Evolutionary conservation across 1,139 yeast species (phyloP), one percentile per base, ranked within the genome.

Genomic region (Geotrichum restrictum): DNA sequence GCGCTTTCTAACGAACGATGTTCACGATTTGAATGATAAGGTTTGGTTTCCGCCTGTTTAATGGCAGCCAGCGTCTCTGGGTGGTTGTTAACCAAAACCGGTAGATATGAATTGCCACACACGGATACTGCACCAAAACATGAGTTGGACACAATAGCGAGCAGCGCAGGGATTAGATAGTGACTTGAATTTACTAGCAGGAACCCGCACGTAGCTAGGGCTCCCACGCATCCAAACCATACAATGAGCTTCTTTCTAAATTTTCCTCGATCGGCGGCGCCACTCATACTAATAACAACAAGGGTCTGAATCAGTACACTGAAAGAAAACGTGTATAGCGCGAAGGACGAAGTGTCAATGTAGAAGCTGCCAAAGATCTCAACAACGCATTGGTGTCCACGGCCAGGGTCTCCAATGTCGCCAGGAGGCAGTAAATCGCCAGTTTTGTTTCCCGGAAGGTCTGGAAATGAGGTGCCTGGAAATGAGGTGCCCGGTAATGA

Each of bases 91-190:
- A 74, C 84, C 44, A 84, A 65, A 0, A 78, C 73, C 0, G 89
- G 88, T 36, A 84, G 64, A 57, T 79, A 78, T 1, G 89, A 81
- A 64, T 84, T 84, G n/a, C 88, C 88, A 56, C 88, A 82, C 11
- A 84, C 89, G 49, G 81, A 80, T 2, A 82, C 85, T 3, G 84
- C 85, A 0, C 91, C 89, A 67, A 79, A 83, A 21, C 84, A 77
- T n/a, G 83, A 73, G 60, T 82, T 83, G 0, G 86, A 82, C 0
- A 80, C 48, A 8, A 83, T 74, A 2, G 85, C 83, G 29, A 81
- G 67, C 0, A 78, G 27, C 0, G 86, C 77, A 1, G 86, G 80
- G 18, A 75, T 57, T 54, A 81, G 80, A 60, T 80, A 82, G 49
- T 78, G 77, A 33, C 69, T 63, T 1, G 74, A 65, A 3, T 70